A percentile compares a stretch with the other conserved stretches of the same genome.
Evolutionary conservation across 345 rosid species (phyloP).

Genomic region (Populus simonii): DNA sequence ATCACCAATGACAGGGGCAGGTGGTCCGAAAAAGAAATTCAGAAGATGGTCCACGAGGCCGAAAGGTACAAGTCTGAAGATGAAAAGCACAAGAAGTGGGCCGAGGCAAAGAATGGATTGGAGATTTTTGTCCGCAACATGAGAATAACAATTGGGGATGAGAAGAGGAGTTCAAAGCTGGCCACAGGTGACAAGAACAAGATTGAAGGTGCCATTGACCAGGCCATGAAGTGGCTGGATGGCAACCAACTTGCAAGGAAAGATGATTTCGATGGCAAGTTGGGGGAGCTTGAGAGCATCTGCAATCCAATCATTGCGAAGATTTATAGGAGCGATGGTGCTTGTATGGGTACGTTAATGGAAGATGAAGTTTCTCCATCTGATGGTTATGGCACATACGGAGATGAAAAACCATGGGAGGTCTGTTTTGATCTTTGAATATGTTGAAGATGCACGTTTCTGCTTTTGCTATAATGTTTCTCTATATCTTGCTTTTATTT

Average conservation of each 20-base stretch:
- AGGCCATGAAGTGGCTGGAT: conserved; percentile 24
- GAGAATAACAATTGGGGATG: conserved; percentile 17
- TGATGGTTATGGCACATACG: too few species aligned
- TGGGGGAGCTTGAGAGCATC: conserved; percentile 21
- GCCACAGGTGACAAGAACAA: neutral
- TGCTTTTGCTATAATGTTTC: too few species aligned
- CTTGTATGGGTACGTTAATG: too few species aligned
- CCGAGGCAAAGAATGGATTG: conserved; percentile 4
- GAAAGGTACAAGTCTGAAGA: conserved; percentile 18
- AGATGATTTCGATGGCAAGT: conserved; percentile 22
- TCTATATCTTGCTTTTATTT: too few species aligned
- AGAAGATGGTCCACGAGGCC: conserved; percentile 16
- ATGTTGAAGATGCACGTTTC: too few species aligned
- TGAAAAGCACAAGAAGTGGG: conserved; percentile 12
- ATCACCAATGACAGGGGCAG: conserved; percentile 18
- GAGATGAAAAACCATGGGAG: too few species aligned
- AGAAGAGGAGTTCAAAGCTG: conserved; percentile 21
- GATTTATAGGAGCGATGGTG: too few species aligned
- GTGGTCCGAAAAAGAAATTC: conserved; percentile 10
- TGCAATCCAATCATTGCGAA: too few species aligned
- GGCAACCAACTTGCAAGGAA: conserved; percentile 22
- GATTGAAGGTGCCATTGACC: conserved; percentile 12
- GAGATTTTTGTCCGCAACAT: conserved; percentile 5
- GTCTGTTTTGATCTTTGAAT: too few species aligned
- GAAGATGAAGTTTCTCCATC: too few species aligned